phyloP scores from a whole-genome alignment of 164 flowering plant species.

The Echeveria elegans region DNA sequence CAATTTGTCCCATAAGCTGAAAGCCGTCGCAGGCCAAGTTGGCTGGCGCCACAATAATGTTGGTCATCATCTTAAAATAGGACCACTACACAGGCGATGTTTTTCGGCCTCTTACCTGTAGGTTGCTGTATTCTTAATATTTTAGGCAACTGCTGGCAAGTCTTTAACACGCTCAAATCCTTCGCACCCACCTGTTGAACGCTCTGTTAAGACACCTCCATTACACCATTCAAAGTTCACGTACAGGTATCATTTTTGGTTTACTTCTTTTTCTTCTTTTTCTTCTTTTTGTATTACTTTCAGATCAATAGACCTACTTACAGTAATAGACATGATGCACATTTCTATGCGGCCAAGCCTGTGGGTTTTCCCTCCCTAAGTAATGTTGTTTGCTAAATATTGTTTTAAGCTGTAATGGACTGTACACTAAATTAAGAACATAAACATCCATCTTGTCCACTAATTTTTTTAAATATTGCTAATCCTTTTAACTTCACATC shows the following conservation, averaged over 20 bases:
- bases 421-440: too few species aligned
- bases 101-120: neutral
- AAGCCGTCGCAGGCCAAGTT: neutral
- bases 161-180: conserved; percentile 29
- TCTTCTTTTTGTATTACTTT: neutral
- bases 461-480: too few species aligned
- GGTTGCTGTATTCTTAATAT: neutral
- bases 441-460: neutral
- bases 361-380: too few species aligned
- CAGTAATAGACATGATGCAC: too few species aligned
- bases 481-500: too few species aligned
- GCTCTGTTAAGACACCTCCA: conserved; percentile 24
- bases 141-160: neutral
- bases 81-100: neutral
- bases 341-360: too few species aligned
- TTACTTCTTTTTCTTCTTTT: too few species aligned
- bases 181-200: conserved; percentile 30
- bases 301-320: neutral
- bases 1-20: neutral
- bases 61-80: neutral
- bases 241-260: conserved; percentile 67
- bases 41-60: neutral
- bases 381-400: too few species aligned
- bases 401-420: too few species aligned
- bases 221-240: conserved; percentile 50